These are phyloP conservation scores for Ceratocystis cubensis DNA, from an alignment of 2,329 filamentous ascomycete species.

Conservation along the genomic window DNA sequence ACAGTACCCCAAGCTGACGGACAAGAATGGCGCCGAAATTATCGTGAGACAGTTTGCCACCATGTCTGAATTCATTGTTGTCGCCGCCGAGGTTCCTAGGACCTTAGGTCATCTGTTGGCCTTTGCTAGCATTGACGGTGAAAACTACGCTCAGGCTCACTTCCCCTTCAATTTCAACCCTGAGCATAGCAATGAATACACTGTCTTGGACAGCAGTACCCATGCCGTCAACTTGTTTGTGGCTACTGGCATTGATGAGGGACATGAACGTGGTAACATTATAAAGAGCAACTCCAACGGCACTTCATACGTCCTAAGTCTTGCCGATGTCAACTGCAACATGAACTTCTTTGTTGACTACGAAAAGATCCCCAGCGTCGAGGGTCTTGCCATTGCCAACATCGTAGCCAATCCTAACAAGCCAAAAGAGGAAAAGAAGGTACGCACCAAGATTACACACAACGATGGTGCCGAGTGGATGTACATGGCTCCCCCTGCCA, in stretches of 20 bases:
- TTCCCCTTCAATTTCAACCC: slow-evolving; percentile 81
- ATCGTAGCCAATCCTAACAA: slow-evolving; percentile 63
- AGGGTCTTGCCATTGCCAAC: slow-evolving; percentile 83
- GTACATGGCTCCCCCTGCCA: slow-evolving; percentile 57
- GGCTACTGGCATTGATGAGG: slow-evolving; percentile 54
- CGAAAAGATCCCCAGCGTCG: slow-evolving; percentile 84
- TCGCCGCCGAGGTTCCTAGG: slow-evolving; percentile 43
- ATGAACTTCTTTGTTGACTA: slow-evolving; percentile 74
- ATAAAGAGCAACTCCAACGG: slow-evolving; percentile 98
- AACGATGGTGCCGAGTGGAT: slow-evolving; percentile 89
- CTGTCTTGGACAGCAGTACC: slow-evolving; percentile 85
- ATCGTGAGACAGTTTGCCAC: slow-evolving; percentile 71
- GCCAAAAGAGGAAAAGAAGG: slow-evolving; percentile 56
- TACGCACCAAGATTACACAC: slow-evolving; percentile 87
- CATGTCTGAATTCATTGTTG: slow-evolving; percentile 93
- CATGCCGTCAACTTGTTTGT: slow-evolving; percentile 93
- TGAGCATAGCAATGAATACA: slow-evolving; percentile 62
- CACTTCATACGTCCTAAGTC: slow-evolving; percentile 80
- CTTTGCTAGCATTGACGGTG: slow-evolving; percentile 74
- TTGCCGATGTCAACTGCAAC: slow-evolving; percentile 71
- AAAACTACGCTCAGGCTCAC: slow-evolving; percentile 64
- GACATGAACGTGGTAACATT: slow-evolving; percentile 67
- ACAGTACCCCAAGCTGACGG: slow-evolving; percentile 35
- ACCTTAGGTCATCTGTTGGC: slow-evolving; percentile 56
- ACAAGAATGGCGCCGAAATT: slow-evolving; percentile 45